Evolutionary conservation across 352 stramenopile genomes (phyloP).

Genomic region (Blastocystis sp.): DNA sequence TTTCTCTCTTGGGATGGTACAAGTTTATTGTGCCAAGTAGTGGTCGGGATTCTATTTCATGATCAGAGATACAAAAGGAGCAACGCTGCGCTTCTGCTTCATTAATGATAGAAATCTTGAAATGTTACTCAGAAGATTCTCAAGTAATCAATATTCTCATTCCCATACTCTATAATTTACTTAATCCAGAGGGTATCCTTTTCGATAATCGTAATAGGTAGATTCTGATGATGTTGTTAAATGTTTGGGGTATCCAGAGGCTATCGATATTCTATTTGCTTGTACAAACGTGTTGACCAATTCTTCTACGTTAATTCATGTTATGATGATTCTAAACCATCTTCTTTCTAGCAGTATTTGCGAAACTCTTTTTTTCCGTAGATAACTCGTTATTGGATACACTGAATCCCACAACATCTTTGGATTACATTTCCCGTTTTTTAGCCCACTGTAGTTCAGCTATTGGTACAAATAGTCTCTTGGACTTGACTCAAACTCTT

Average conservation of each 20-base stretch:
- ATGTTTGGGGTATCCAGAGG: not conserved
- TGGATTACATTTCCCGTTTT: not conserved
- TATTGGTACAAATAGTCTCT: not conserved
- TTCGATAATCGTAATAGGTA: not conserved
- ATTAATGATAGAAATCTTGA: not conserved
- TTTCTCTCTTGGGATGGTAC: conserved; percentile 9
- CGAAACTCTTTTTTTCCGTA: not conserved
- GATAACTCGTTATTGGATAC: not conserved
- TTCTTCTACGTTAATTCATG: not conserved
- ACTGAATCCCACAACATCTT: not conserved
- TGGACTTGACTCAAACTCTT: not conserved
- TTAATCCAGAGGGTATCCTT: not conserved
- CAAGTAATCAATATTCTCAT: not conserved
- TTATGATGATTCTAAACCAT: not conserved
- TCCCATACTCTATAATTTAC: not conserved
- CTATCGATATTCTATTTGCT: not conserved
- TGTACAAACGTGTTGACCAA: not conserved
- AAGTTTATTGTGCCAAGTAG: not conserved
- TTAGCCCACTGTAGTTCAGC: not conserved
- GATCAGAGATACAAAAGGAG: not conserved
- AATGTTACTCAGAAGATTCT: not conserved
- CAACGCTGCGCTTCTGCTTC: not conserved
- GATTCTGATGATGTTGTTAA: not conserved
- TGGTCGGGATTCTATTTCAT: not conserved
- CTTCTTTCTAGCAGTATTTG: not conserved